A percentile compares a stretch with the other conserved stretches of the same genome.
Evolutionary conservation across 352 stramenopile species (phyloP).

Genomic region (Phytophthora boehmeriae): DNA sequence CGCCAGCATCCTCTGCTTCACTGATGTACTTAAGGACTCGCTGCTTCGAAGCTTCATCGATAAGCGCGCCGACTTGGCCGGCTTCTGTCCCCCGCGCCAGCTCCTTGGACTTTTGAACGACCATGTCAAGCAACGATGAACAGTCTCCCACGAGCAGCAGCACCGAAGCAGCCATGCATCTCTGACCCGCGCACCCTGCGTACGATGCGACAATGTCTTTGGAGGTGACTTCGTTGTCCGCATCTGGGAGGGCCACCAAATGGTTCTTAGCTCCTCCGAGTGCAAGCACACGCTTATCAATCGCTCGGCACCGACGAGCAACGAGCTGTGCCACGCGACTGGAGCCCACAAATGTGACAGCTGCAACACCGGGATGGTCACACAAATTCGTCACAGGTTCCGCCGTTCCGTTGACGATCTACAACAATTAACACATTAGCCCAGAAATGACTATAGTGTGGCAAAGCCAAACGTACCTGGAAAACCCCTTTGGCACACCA

Average conservation of each 20-base stretch:
- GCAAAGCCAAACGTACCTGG: slow-evolving; percentile 48
- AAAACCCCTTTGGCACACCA: slow-evolving; percentile 96
- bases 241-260: slow-evolving; percentile 95
- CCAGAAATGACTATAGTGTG: not conserved
- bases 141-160: slow-evolving; percentile 91
- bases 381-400: slow-evolving; percentile 93
- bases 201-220: slow-evolving; percentile 97
- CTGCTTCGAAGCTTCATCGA: slow-evolving; percentile 89
- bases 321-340: slow-evolving; percentile 94
- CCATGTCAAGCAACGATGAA: slow-evolving; percentile 74
- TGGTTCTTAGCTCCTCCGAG: slow-evolving; percentile 98
- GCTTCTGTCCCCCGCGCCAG: slow-evolving; percentile 90
- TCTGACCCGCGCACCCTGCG: slow-evolving; percentile 95
- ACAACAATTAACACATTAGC: not conserved
- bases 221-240: slow-evolving; percentile 90
- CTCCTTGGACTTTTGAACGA: slow-evolving; percentile 89
- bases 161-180: slow-evolving; percentile 97
- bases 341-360: slow-evolving; percentile 97
- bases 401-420: slow-evolving; percentile 94
- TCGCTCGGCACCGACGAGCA: slow-evolving; percentile 81
- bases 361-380: slow-evolving; percentile 88
- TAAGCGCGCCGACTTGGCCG: slow-evolving; percentile 95
- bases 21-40: slow-evolving; percentile 96
- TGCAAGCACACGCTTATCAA: slow-evolving; percentile 96
- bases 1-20: slow-evolving; percentile 82